Conservation (phyloP, 176 grass and related monocot species). For the Alopecurus myosuroides region DNA sequence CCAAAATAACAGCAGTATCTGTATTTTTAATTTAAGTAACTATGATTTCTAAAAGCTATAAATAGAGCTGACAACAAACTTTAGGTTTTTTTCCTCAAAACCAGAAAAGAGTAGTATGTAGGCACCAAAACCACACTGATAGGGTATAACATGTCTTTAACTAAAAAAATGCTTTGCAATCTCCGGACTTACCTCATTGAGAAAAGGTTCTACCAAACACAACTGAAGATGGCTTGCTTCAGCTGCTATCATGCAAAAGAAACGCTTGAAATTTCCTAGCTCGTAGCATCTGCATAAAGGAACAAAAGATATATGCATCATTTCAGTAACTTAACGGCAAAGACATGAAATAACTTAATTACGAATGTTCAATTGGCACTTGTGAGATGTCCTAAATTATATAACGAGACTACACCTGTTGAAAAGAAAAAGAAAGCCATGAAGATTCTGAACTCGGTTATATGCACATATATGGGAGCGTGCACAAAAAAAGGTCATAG, state of each 20-base stretch:
- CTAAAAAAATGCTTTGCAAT: not conserved
- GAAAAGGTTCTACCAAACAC: conserved; percentile 76
- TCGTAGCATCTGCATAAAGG: conserved; percentile 59
- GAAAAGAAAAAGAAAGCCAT: conserved; percentile 6
- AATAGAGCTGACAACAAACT: not conserved
- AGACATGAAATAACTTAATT: not conserved
- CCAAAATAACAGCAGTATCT: not conserved
- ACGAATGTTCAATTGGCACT: not conserved
- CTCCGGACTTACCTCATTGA: conserved; percentile 58
- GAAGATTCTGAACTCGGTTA: not conserved
- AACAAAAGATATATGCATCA: not conserved
- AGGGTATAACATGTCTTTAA: not conserved
- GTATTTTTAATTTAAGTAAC: not conserved
- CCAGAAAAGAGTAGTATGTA: not conserved
- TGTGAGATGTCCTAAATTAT: conserved; percentile 15
- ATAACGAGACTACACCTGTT: not conserved
- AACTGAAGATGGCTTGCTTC: conserved; percentile 80
- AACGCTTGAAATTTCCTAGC: conserved; percentile 85
- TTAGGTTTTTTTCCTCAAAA: not conserved
- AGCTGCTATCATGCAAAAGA: conserved; percentile 64
- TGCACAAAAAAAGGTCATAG: conserved; percentile 8
- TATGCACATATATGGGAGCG: not conserved
- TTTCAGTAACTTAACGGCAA: conserved; percentile 10
- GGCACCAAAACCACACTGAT: not conserved
- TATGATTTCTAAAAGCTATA: not conserved